Evolutionary conservation across 805 yeast species (phyloP).

Genomic region (Saturnispora ahearnii): DNA sequence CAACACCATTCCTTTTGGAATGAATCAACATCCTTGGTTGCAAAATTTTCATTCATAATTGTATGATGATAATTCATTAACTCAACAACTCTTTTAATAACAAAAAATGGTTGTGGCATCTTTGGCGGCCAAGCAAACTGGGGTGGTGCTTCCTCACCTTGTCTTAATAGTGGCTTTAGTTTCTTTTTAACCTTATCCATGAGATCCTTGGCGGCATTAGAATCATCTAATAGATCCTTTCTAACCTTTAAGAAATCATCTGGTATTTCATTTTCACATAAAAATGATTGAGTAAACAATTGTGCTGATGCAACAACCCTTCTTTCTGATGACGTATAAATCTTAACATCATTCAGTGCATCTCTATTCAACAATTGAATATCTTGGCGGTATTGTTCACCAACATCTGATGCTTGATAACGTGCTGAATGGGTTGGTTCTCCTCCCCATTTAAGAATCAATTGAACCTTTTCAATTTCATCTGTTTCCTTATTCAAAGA

Average conservation of each 20-base stretch:
- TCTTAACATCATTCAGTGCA: conserved; percentile 75
- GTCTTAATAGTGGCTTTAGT: conserved; percentile 85
- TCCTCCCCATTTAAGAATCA: conserved; percentile 98
- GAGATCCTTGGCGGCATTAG: conserved; percentile 94
- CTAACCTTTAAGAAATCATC: conserved; percentile 74
- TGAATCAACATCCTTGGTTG: conserved; percentile 49
- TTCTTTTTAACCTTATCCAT: conserved; percentile 98
- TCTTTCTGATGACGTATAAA: conserved; percentile 88
- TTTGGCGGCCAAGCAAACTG: conserved; percentile 98
- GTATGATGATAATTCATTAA: conserved; percentile 85
- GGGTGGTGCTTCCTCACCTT: conserved; percentile 94
- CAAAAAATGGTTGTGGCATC: conserved; percentile 95
- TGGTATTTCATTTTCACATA: conserved; percentile 62
- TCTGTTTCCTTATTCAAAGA: conserved; percentile 48
- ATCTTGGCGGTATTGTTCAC: conserved; percentile 93
- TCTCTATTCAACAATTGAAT: conserved; percentile 75
- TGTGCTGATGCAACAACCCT: conserved; percentile 91
- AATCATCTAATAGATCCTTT: conserved; percentile 88
- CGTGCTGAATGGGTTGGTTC: conserved; percentile 98
- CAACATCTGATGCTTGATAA: conserved; percentile 89
- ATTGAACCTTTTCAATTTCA: conserved; percentile 88
- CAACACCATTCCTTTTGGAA: conserved; percentile 92
- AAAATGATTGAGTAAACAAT: conserved; percentile 65
- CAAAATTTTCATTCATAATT: conserved; percentile 75
- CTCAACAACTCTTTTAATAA: conserved; percentile 88